Base-by-base conservation (phyloP, 164 flowering plant species). In the Vitis cinerea region DNA sequence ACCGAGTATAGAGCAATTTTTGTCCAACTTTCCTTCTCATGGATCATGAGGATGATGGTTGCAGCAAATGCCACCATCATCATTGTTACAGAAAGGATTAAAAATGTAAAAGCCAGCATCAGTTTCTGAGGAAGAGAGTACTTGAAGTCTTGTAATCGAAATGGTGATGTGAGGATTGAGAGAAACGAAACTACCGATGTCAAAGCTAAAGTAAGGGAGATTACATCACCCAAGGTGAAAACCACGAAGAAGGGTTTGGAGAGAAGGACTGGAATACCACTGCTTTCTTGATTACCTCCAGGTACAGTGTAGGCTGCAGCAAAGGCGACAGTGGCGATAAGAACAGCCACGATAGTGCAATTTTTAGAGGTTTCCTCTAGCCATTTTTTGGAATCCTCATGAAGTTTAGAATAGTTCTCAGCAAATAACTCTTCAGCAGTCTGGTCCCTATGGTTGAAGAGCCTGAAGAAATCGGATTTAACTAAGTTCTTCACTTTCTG, bases 231-330 rank as follows among this genome's bases (percentile, higher is more conserved):
- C 2, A 65, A 7, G 10, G 74, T 63, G 56, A 77, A 77, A 4
- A 72, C 59, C 17, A 55, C 2, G 31, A 72, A 77, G 49, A 61
- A 30, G 0, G 72, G 55, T 2, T 31, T 15, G 8, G 30, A 9
- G 5, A 50, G 27, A 27, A 77, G 73, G 27, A 66, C 16, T 0
- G 80, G 80, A 9, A 58, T 12, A 31, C 80, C 77, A 1, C 52
- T 62, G 16, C 9, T 65, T 15, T 50, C 0, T 10, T 73, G 10
- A 4, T 66, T 31, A 11, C 80, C 80, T 1, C 80, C 80, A 1
- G 80, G 81, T 23, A 78, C 66, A 4, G 77, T 78, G 66, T 74
- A 74, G 13, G 75, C 71, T 0, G 77, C 69, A 9, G 80, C 74
- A 58, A 78, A 78, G 50, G 75, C 75, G 0, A 77, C 77, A 0